Evolutionary conservation across 169 alveolate species (phyloP).

Genomic region (Eimeria praecox): DNA sequence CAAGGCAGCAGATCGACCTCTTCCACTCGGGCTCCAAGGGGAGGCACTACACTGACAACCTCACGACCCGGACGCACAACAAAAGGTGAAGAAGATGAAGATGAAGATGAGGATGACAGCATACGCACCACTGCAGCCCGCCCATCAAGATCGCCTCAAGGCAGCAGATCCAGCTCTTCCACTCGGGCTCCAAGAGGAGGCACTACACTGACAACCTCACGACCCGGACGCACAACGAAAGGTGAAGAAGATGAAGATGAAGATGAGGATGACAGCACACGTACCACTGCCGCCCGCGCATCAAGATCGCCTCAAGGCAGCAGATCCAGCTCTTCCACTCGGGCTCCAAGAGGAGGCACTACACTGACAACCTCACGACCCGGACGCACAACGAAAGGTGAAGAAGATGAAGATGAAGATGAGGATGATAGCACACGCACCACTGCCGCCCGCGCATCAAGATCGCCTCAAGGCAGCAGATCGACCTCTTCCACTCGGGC

Average conservation of each 20-base stretch:
- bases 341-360: constrained; percentile 2
- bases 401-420: neutral
- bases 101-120: neutral
- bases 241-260: neutral
- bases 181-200: neutral
- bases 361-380: neutral
- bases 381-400: neutral
- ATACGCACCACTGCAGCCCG: constrained; percentile 8
- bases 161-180: neutral
- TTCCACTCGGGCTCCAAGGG: constrained; percentile 2
- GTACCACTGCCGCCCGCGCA: neutral
- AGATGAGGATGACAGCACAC: neutral
- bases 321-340: neutral
- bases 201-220: constrained; percentile 10
- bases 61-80: neutral
- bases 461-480: neutral
- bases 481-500: constrained; percentile 12
- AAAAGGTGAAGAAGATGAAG: neutral
- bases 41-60: neutral
- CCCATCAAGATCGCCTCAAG: neutral
- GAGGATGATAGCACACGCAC: neutral
- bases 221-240: neutral
- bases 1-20: neutral
- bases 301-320: neutral
- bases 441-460: neutral